phyloP scores from a whole-genome alignment of 2,329 filamentous ascomycete species.

The Cladosporium sp. region DNA sequence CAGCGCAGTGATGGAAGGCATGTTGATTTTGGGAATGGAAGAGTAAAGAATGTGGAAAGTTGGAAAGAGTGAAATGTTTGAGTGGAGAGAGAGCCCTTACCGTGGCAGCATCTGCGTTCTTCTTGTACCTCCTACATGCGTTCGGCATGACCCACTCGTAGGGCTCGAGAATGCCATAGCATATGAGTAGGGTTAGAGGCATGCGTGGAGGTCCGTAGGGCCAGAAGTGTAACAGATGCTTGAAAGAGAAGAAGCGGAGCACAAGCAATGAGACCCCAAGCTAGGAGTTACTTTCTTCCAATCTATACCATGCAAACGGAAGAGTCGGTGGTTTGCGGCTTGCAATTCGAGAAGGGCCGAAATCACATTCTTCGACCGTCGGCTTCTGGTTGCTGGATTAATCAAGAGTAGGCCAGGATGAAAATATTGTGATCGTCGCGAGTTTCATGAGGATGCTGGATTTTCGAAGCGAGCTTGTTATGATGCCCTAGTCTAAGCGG shows the following conservation, averaged over 20 bases:
- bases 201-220: not conserved
- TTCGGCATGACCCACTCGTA: not conserved
- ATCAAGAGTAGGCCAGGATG: not conserved
- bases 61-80: not conserved
- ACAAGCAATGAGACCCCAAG: not conserved
- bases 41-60: not conserved
- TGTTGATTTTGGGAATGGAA: not conserved
- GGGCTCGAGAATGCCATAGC: not conserved
- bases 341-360: not conserved
- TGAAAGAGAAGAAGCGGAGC: not conserved
- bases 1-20: constrained; percentile 13
- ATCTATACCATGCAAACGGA: not conserved
- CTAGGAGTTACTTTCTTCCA: not conserved
- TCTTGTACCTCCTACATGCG: too few species aligned
- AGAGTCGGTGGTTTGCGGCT: not conserved
- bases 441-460: not conserved
- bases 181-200: not conserved
- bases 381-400: constrained; percentile 8
- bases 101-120: not conserved
- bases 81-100: not conserved
- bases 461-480: not conserved
- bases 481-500: not conserved
- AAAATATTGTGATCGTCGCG: constrained; percentile 4
- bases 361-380: not conserved
- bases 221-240: constrained; percentile 1